Evolutionary conservation across 83 land plant genomes (phyloP).

Genomic region (Picea engelmannii): DNA sequence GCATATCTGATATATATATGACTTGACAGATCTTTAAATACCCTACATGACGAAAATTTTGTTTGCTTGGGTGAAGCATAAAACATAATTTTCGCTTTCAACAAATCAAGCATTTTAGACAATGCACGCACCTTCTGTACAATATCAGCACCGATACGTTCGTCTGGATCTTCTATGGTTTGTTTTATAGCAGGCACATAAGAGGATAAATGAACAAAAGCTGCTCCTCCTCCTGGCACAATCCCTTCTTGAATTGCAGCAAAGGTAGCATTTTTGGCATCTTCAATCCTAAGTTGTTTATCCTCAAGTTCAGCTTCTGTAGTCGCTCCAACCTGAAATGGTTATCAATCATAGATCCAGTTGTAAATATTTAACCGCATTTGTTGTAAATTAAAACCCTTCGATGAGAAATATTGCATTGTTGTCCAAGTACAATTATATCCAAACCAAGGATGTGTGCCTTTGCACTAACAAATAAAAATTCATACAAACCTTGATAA

Average conservation of each 20-base stretch:
- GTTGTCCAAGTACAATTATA: background rate
- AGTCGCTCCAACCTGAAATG: conserved; percentile 81
- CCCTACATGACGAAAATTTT: background rate
- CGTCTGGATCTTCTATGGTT: conserved; percentile 78
- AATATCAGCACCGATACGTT: conserved; percentile 88
- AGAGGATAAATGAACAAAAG: conserved; percentile 83
- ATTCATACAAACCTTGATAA: conserved; percentile 58
- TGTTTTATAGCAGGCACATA: conserved; percentile 80
- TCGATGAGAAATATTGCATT: background rate
- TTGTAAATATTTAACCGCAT: background rate
- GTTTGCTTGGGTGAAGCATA: background rate
- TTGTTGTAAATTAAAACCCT: background rate
- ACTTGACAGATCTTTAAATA: background rate
- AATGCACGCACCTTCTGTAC: conserved; percentile 70
- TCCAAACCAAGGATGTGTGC: background rate
- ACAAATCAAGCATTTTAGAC: background rate
- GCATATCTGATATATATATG: no score
- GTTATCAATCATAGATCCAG: background rate
- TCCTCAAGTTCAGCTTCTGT: conserved; percentile 96
- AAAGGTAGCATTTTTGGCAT: conserved; percentile 98
- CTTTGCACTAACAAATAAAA: background rate
- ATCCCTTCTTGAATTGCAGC: conserved; percentile 98
- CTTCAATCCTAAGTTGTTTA: conserved; percentile 89
- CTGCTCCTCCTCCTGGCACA: conserved; percentile 98
- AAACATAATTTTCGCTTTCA: background rate